Percentiles rank a stretch among this genome's conserved stretches.
These are phyloP conservation scores for Dalechampia spathulata DNA, from an alignment of 441 rosid genomes.

Conservation along the genomic window DNA sequence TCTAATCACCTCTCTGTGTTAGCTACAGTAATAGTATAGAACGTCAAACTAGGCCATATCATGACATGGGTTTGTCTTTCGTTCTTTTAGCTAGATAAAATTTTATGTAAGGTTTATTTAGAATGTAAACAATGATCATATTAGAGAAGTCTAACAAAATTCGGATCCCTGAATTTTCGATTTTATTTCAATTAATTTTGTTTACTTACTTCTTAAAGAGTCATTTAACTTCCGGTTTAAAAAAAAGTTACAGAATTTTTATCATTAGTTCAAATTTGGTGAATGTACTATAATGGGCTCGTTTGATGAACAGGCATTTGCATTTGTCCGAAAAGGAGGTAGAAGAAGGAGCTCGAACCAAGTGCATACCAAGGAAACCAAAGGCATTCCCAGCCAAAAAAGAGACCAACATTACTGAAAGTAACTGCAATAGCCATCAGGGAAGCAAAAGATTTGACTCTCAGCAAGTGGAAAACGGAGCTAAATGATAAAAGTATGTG, in stretches of 20 bases:
- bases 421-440: not conserved
- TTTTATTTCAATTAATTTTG: no score
- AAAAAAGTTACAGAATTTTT: not conserved
- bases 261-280: no score
- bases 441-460: conserved; percentile 24
- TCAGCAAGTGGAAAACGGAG: conserved; percentile 8
- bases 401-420: conserved; percentile 19
- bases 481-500: not conserved
- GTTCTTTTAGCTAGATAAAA: no score
- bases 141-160: no score
- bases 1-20: no score
- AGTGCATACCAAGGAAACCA: conserved; percentile 55
- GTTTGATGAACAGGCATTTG: conserved; percentile 39
- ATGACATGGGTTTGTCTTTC: no score
- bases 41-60: no score
- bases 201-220: no score
- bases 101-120: no score
- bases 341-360: conserved; percentile 40
- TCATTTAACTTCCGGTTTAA: no score
- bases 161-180: no score
- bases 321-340: conserved; percentile 36
- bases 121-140: no score
- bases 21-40: not conserved
- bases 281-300: not conserved
- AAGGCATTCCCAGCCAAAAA: conserved; percentile 29